A percentile compares a stretch with the other conserved stretches of the same genome.
phyloP scores from a whole-genome alignment of 192 early-diverging fungal species.

The Gryganskiella cystojenkinii region DNA sequence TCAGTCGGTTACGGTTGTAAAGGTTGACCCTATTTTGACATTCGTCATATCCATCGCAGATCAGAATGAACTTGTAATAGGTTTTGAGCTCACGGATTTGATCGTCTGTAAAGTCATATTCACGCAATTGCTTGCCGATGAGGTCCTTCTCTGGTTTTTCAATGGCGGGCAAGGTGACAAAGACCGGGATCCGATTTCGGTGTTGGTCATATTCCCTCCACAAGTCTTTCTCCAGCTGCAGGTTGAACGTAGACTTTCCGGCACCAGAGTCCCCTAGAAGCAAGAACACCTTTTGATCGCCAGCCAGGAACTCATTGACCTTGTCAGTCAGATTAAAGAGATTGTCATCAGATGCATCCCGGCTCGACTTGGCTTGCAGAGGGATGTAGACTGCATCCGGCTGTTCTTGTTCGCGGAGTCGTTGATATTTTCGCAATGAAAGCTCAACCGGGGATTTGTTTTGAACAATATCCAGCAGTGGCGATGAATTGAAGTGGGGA shows the following conservation, averaged over 20 bases:
- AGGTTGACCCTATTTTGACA: neutral
- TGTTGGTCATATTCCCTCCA: neutral
- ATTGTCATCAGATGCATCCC: neutral
- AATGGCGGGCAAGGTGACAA: constrained; percentile 3
- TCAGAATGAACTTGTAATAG: neutral
- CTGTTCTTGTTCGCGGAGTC: neutral
- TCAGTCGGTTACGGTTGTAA: neutral
- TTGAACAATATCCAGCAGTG: constrained; percentile 4
- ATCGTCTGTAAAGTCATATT: neutral
- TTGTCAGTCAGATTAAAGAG: constrained; percentile 2
- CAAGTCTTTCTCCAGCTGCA: neutral
- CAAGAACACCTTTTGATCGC: neutral
- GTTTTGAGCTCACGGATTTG: constrained; percentile 6
- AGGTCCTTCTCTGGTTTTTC: neutral
- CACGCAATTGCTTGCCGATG: neutral
- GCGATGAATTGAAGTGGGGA: too few relatives aligned
- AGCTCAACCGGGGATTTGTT: neutral
- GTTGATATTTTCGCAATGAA: neutral
- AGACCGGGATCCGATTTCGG: neutral
- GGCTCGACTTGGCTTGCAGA: neutral
- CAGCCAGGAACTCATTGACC: neutral
- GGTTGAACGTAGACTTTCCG: constrained; percentile 6
- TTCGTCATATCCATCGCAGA: constrained; percentile 14
- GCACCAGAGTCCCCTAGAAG: constrained; percentile 11
- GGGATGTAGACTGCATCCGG: neutral